phyloP scores from a whole-genome alignment of 192 early-diverging fungal genomes.

The Podila verticillata region DNA sequence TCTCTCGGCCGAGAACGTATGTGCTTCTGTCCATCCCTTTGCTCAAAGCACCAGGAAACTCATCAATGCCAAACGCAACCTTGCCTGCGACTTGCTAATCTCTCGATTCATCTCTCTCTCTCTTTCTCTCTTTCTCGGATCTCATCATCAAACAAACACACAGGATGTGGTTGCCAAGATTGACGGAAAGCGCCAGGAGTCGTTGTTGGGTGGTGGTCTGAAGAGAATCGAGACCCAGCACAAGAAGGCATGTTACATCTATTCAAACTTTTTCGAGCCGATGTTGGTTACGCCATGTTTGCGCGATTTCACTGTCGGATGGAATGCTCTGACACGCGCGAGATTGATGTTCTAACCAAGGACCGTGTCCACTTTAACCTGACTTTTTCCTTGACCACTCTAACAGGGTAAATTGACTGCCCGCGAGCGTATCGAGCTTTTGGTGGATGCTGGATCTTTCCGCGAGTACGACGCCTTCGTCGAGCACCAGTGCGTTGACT shows the following conservation, averaged over 20 bases:
- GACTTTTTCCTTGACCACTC: not conserved
- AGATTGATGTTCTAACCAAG: not conserved
- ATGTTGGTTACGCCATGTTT: not conserved
- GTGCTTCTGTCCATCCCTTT: not conserved
- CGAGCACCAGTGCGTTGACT: slow-evolving; percentile 93
- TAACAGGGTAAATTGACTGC: slow-evolving; percentile 91
- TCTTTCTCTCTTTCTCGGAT: not conserved
- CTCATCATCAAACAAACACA: not conserved
- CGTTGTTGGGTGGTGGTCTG: slow-evolving; percentile 81
- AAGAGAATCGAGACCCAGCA: slow-evolving; percentile 87
- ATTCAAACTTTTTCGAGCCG: not conserved
- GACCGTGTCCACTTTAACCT: not conserved
- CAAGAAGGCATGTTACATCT: slow-evolving; percentile 68
- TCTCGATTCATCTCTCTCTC: not conserved
- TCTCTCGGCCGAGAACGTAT: slow-evolving; percentile 46
- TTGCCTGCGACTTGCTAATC: not conserved
- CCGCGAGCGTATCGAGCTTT: slow-evolving; percentile 86
- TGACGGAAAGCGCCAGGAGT: slow-evolving; percentile 75
- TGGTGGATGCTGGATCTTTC: slow-evolving; percentile 88
- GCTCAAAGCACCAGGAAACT: not conserved
- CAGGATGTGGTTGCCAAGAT: slow-evolving; percentile 59
- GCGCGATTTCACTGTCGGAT: not conserved
- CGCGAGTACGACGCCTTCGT: slow-evolving; percentile 94
- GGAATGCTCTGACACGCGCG: not conserved
- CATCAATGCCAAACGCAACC: not conserved